These are phyloP conservation scores for Amanita rubescens DNA, from an alignment of 768 basidiomycete genomes.

Conservation along the genomic window DNA sequence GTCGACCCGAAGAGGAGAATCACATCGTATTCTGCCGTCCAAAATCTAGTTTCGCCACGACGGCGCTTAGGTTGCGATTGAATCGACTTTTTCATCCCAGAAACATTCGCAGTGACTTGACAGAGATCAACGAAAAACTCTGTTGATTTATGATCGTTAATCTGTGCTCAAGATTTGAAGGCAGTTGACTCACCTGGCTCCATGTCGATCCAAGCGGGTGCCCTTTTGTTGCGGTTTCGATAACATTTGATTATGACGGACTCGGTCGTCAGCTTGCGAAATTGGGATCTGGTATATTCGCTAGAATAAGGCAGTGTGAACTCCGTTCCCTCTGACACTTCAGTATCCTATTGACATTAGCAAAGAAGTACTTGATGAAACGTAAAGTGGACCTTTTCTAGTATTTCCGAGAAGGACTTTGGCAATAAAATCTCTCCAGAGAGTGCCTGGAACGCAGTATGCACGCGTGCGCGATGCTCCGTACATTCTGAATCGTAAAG, in stretches of 20 bases:
- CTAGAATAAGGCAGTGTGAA: slow-evolving; percentile 12
- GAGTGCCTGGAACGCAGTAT: neutral
- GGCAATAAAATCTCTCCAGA: slow-evolving; percentile 8
- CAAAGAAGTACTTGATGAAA: neutral
- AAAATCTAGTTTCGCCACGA: slow-evolving; percentile 18
- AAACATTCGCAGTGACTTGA: slow-evolving; percentile 16
- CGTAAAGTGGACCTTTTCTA: slow-evolving; percentile 5
- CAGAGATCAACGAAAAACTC: slow-evolving; percentile 16
- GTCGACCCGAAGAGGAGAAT: slow-evolving; percentile 37
- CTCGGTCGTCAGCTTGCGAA: slow-evolving; percentile 7
- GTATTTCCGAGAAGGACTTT: slow-evolving; percentile 9
- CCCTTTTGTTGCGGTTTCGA: slow-evolving; percentile 8
- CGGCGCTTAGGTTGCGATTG: slow-evolving; percentile 5
- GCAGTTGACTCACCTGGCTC: slow-evolving; percentile 10
- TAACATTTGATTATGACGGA: slow-evolving; percentile 14
- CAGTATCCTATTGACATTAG: slow-evolving; percentile 12
- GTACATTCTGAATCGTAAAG: slow-evolving; percentile 5
- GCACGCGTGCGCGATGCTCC: slow-evolving; percentile 7
- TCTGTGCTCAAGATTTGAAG: neutral
- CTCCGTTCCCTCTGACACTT: slow-evolving; percentile 18
- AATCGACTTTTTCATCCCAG: slow-evolving; percentile 7
- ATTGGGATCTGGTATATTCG: slow-evolving; percentile 1
- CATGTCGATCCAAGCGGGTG: slow-evolving; percentile 17
- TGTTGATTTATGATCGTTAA: neutral
- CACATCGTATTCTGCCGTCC: slow-evolving; percentile 26